A percentile compares a stretch with the other conserved stretches of the same genome.
phyloP scores from a whole-genome alignment of 805 yeast genomes.

The Saturnispora besseyi region DNA sequence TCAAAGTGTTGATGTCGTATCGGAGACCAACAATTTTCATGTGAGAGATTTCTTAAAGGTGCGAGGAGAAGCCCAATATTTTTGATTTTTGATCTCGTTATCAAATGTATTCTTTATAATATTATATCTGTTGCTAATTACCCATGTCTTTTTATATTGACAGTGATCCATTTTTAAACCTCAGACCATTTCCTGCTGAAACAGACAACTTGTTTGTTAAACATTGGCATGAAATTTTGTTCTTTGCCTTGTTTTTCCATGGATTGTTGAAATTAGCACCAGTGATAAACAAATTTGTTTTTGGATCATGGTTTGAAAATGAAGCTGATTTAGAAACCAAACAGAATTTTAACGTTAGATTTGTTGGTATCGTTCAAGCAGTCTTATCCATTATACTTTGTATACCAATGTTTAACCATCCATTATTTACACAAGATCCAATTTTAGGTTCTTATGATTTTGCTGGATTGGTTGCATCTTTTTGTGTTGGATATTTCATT shows the following conservation, averaged over 20 bases:
- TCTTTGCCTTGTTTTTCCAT: constrained; percentile 53
- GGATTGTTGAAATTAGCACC: constrained; percentile 46
- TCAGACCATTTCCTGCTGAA: constrained; percentile 37
- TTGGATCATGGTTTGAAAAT: constrained; percentile 43
- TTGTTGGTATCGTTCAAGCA: constrained; percentile 82
- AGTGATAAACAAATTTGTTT: constrained; percentile 35
- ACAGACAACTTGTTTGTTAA: constrained; percentile 36
- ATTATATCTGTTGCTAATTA: not conserved
- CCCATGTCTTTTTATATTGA: constrained; percentile 18
- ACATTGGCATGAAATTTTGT: constrained; percentile 73
- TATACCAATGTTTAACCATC: constrained; percentile 57
- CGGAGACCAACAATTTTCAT: not conserved
- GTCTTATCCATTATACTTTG: constrained; percentile 50
- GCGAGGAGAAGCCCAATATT: not conserved
- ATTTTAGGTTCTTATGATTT: constrained; percentile 67
- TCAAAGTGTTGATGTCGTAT: not conserved
- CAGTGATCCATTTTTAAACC: constrained; percentile 36
- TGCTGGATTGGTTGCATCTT: constrained; percentile 61
- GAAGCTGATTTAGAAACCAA: constrained; percentile 33
- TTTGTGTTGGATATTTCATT: constrained; percentile 76
- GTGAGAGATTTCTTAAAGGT: not conserved
- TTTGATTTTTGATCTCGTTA: too few species aligned
- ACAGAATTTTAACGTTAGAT: constrained; percentile 81
- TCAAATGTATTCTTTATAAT: too few species aligned
- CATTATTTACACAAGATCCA: constrained; percentile 39